Evolutionary conservation across 176 grass and related monocot species (phyloP), one percentile per base, ranked within the genome.

Genomic region (Metroxylon sagu): DNA sequence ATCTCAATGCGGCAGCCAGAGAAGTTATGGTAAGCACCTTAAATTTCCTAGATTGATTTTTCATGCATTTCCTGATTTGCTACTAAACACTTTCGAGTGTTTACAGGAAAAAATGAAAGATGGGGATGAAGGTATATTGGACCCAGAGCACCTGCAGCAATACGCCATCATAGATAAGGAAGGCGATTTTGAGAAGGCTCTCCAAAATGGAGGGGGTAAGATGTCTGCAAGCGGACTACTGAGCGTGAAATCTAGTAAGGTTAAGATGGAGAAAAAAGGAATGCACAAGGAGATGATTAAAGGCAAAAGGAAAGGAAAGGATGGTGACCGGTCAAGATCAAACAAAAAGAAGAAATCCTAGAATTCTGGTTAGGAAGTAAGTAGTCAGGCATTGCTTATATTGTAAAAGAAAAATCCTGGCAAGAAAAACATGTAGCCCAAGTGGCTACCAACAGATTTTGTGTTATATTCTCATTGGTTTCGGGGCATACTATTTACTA

Each of bases 1-100:
- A 88, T 52, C 93, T 97, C 59, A 75, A 90, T n/a, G 87, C 85
- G 65, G 93, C 80, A 67, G 87, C 87, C 49, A 69, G 56, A 57
- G 84, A 91, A 80, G 87, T 88, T 50, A 79, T 82, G 77, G 92
- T 96, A 60, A 77, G 78, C 26, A 70, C 12, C 27, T 16, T 5
- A 16, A 16, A 4, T 62, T 64, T 26, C 5, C 19, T 60, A 2
- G 5, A n/a, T 27, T 50, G 7, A 17, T 30, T 27, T 25, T 60
- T 49, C 53, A 50, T 59, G 35, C 21, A 57, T 49, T 57, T 60
- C 4, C 18, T 50, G 17, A n/a, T 59, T 60, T 25, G 10, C 16
- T 49, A 6, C 26, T 59, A 66, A 55, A 16, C 16, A 18, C 48
- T 25, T 54, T n/a, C 28, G 39, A 56, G 43, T 14, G 25, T 25